phyloP scores from a whole-genome alignment of 2,329 filamentous ascomycete species.

The Chaetomium strumarium region DNA sequence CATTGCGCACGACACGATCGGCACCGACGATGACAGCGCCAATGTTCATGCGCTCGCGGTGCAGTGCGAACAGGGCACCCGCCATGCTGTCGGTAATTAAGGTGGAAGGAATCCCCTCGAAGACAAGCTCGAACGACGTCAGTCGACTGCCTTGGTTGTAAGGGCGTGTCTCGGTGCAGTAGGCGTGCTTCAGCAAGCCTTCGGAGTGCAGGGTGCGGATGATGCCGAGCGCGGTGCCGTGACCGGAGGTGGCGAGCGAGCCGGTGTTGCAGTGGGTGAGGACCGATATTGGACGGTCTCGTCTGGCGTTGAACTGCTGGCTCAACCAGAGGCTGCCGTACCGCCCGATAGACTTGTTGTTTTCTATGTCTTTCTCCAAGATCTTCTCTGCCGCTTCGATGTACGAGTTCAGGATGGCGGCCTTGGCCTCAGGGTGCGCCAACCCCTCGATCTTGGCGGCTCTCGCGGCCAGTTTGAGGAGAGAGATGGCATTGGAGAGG shows the following conservation, averaged over 20 bases:
- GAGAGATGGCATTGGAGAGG: slow-evolving; percentile 78
- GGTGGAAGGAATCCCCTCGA: slow-evolving; percentile 84
- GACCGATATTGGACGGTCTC: slow-evolving; percentile 60
- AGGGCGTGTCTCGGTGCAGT: slow-evolving; percentile 92
- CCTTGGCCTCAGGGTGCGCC: slow-evolving; percentile 38
- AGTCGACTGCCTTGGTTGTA: slow-evolving; percentile 97
- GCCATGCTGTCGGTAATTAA: slow-evolving; percentile 97
- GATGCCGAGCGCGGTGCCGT: slow-evolving; percentile 91
- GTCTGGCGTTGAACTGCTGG: slow-evolving; percentile 46
- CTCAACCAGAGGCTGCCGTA: slow-evolving; percentile 80
- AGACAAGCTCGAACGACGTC: slow-evolving; percentile 94
- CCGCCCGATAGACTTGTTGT: slow-evolving; percentile 80
- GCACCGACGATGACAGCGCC: slow-evolving; percentile 88
- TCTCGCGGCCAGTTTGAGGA: slow-evolving; percentile 63
- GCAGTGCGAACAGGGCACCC: slow-evolving; percentile 67
- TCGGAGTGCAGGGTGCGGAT: slow-evolving; percentile 72
- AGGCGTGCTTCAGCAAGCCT: slow-evolving; percentile 69
- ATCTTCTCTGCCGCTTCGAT: slow-evolving; percentile 79
- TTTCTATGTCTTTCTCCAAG: slow-evolving; percentile 76
- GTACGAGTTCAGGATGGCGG: slow-evolving; percentile 61
- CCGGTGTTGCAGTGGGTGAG: slow-evolving; percentile 98
- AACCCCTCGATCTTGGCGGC: slow-evolving; percentile 37
- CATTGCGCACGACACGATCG: slow-evolving; percentile 91
- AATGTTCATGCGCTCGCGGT: slow-evolving; percentile 61
- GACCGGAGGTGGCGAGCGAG: slow-evolving; percentile 93